A percentile compares a stretch with the other conserved stretches of the same genome.
phyloP scores from a whole-genome alignment of 352 stramenopile genomes.

The Phytophthora sp. region DNA sequence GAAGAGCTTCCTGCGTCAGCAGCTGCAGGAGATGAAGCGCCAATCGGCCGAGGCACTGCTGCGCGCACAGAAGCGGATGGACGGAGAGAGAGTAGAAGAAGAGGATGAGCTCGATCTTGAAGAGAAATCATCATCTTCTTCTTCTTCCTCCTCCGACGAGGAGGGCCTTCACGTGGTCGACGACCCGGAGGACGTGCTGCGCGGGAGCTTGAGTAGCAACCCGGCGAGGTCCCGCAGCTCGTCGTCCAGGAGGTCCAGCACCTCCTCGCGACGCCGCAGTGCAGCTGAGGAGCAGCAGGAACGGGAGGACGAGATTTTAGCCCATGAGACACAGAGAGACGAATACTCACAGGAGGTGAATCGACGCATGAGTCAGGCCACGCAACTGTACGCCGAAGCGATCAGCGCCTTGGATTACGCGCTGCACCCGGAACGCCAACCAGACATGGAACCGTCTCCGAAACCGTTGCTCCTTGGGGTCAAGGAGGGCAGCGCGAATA shows the following conservation, averaged over 20 bases:
- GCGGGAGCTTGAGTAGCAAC: slow-evolving; percentile 38
- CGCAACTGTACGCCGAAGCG: slow-evolving; percentile 61
- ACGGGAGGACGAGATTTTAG: slow-evolving; percentile 34
- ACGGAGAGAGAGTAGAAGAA: slow-evolving; percentile 45
- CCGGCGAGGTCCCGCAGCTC: slow-evolving; percentile 38
- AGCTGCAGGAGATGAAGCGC: slow-evolving; percentile 82
- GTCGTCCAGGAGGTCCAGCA: slow-evolving; percentile 41
- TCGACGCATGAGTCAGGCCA: slow-evolving; percentile 56
- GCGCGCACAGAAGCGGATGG: slow-evolving; percentile 51
- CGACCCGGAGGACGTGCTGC: slow-evolving; percentile 44
- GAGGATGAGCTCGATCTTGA: slow-evolving; percentile 28
- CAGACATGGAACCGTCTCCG: slow-evolving; percentile 39
- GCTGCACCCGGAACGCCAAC: slow-evolving; percentile 49
- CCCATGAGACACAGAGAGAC: slow-evolving; percentile 35
- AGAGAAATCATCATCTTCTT: slow-evolving; percentile 22
- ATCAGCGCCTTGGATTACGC: slow-evolving; percentile 58
- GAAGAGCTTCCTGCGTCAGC: slow-evolving; percentile 68
- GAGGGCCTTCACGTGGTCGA: slow-evolving; percentile 43
- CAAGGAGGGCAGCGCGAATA: slow-evolving; percentile 49
- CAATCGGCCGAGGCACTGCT: slow-evolving; percentile 65
- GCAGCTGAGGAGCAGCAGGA: slow-evolving; percentile 44
- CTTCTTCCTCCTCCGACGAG: slow-evolving; percentile 44
- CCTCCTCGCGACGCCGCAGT: slow-evolving; percentile 34
- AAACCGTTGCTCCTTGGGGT: slow-evolving; percentile 60
- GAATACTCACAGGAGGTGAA: slow-evolving; percentile 52